Conservation (phyloP, 2,329 filamentous ascomycete genomes). For the Polytolypa hystricis region DNA sequence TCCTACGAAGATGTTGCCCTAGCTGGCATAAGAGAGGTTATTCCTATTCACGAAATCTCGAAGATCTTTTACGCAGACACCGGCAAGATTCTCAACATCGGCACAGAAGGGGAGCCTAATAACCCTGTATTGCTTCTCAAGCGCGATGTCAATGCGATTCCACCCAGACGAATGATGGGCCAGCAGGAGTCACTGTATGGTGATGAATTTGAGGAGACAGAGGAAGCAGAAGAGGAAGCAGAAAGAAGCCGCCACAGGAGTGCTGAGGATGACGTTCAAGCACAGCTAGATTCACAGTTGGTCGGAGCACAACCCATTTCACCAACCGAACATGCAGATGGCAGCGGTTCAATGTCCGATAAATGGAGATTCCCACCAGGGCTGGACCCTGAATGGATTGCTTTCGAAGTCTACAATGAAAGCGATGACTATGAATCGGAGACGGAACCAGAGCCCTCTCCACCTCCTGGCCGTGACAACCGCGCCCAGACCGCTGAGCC, state of each 20-base stretch:
- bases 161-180: constrained; percentile 49
- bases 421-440: constrained; percentile 47
- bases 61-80: constrained; percentile 93
- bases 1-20: constrained; percentile 49
- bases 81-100: constrained; percentile 78
- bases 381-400: constrained; percentile 82
- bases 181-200: constrained; percentile 30
- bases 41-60: constrained; percentile 64
- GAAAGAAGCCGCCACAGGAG: constrained; percentile 20
- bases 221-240: constrained; percentile 23
- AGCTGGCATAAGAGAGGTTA: constrained; percentile 55
- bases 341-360: constrained; percentile 20
- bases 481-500: constrained; percentile 29
- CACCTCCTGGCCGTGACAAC: constrained; percentile 15
- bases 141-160: constrained; percentile 53
- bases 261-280: constrained; percentile 32
- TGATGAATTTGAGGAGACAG: constrained; percentile 17
- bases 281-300: constrained; percentile 29
- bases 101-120: constrained; percentile 54
- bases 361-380: constrained; percentile 57
- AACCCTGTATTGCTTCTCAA: constrained; percentile 66
- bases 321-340: constrained; percentile 10
- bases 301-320: constrained; percentile 13
- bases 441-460: constrained; percentile 26
- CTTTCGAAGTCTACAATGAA: constrained; percentile 71